phyloP scores from a whole-genome alignment of 257 asterid genomes.

The Ligustrum vulgare region DNA sequence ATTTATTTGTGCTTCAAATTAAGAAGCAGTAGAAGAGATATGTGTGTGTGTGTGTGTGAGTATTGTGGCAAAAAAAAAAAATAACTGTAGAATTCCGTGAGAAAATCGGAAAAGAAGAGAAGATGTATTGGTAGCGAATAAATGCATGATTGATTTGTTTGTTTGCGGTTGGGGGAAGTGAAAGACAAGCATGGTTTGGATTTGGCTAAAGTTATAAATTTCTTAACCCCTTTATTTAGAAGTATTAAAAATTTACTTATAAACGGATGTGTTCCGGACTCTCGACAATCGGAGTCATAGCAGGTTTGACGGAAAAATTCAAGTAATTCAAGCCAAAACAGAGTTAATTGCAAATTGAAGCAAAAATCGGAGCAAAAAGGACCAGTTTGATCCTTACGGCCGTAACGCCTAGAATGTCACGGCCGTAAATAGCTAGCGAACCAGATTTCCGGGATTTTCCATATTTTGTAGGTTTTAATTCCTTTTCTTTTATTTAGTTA shows the following conservation, averaged over 20 bases:
- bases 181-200: slow-evolving; percentile 6
- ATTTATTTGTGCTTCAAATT: background rate
- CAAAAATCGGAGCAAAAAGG: too few species aligned
- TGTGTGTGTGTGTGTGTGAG: background rate
- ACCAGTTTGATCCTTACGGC: too few species aligned
- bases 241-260: background rate
- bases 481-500: too few species aligned
- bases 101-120: slow-evolving; percentile 3
- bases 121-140: slow-evolving; percentile 20
- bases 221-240: background rate
- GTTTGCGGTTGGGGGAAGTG: slow-evolving; percentile 58
- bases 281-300: too few species aligned
- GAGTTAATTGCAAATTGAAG: too few species aligned
- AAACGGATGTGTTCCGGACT: too few species aligned
- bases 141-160: slow-evolving; percentile 41
- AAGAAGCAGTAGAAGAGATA: background rate
- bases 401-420: too few species aligned
- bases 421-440: too few species aligned
- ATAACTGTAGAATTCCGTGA: slow-evolving; percentile 5
- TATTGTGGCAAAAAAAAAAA: background rate
- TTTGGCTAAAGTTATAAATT: background rate
- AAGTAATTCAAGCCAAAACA: too few species aligned
- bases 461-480: too few species aligned
- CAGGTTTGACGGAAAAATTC: too few species aligned
- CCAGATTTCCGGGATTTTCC: too few species aligned